Evolutionary conservation across 2,329 filamentous ascomycete species (phyloP), one percentile per base, ranked within the genome.

Genomic region (Colletotrichum neosansevieriae): DNA sequence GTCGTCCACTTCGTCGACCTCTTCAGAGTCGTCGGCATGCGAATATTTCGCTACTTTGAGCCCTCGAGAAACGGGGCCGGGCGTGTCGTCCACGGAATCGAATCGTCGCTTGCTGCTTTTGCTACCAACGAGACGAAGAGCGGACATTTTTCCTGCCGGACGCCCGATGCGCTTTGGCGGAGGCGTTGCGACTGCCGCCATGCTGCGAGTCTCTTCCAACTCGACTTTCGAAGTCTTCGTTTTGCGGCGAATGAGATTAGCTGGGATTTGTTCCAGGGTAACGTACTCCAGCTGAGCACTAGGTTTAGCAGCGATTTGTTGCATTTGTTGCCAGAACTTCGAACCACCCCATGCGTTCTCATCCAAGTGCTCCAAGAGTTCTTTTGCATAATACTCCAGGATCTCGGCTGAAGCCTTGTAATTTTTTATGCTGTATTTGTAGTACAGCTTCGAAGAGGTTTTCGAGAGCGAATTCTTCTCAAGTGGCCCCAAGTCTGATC

Each of bases 101-200:
- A 77, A 72, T 10, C 85, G 81, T 68, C 87, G 87, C 71, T 82
- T 83, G 7, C 80, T 58, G 21, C 66, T 24, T 24, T 51, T 77
- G 13, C 77, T 75, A 0, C 78, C 73, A 1, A 78, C 77, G 15
- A 81, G 79, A 4, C 85, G 81, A 32, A 87, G 76, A 19, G 75
- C 78, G 4, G 84, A 83, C 47, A 79, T 81, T 67, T 83, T 85
- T 29, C 83, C 83, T 13, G 79, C 77, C 12, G 74, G 76, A 11
- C 81, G 82, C 15, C 76, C 77, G 50, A 21, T 36, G 15, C 57
- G 69, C 42, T 34, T 67, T 13, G 50, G 57, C 19, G 63, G 66
- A 17, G 66, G 66, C 6, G 66, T 69, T 45, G 29, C 54, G 21
- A 60, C 9, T 38, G n/a, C 6, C 7, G 29, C 15, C n/a, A 12